phyloP scores from a whole-genome alignment of 768 basidiomycete genomes.

The Mrakia blollopis region DNA sequence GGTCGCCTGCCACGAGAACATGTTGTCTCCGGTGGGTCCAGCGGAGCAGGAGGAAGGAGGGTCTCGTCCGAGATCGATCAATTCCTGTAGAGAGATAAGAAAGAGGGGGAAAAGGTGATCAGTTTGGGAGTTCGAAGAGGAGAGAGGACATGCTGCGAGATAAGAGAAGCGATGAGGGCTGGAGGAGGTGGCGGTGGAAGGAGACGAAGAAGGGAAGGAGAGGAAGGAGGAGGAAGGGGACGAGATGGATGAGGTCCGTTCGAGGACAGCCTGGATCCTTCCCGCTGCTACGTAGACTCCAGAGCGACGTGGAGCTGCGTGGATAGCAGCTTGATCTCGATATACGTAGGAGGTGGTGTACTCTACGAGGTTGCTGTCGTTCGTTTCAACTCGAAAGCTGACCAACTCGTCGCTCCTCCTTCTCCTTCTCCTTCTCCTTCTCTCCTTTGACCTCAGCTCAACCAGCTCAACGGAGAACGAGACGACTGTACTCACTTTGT shows the following conservation, averaged over 20 bases:
- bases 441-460: neutral
- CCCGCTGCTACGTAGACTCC: neutral
- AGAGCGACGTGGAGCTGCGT: too few relatives aligned
- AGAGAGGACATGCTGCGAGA: neutral
- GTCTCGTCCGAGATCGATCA: conserved; percentile 98
- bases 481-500: conserved; percentile 63
- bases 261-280: neutral
- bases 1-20: conserved; percentile 71
- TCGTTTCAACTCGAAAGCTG: neutral
- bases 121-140: neutral
- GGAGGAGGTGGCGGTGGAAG: neutral
- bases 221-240: neutral
- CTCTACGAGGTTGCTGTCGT: neutral
- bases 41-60: conserved; percentile 99
- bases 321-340: neutral
- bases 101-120: neutral
- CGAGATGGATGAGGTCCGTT: conserved; percentile 9
- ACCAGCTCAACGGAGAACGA: neutral
- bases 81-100: conserved; percentile 59
- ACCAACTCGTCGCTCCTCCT: neutral
- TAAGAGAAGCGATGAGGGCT: too few relatives aligned
- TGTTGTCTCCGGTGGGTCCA: conserved; percentile 93
- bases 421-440: neutral
- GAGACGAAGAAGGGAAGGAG: neutral
- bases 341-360: neutral